Base-by-base conservation (phyloP, 2,329 filamentous ascomycete species). In the Aspergillus niger region DNA sequence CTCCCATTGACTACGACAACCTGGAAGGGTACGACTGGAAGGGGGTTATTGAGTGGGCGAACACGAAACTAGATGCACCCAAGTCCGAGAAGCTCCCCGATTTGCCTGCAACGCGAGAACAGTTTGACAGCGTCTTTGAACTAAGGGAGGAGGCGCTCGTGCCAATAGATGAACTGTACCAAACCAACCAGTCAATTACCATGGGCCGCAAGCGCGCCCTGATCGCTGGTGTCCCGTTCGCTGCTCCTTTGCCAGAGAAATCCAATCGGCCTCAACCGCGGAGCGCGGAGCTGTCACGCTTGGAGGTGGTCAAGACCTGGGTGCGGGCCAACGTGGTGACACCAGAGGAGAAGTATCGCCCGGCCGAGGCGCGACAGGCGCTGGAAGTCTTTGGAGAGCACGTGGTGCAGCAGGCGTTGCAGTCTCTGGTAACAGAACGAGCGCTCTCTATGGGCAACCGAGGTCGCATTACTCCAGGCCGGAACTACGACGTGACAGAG, bases 321-420 rank as follows among this genome's bases (percentile, higher is more conserved):
- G 74, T 81, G 49, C 77, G 81, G 11, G 78, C 81, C 20, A 82
- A 81, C 43, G 68, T 81, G 28, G 68, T 81, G 36, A 80, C 80
- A 0, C 71, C 76, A 1, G 75, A 80, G 50, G 72, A 77, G 20
- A 71, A 67, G 2, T 83, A 81, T 63, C 64, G 76, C 39, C 65
- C 77, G 0, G 59, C 58, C 3, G 69, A 76, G n/a, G 79, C 80
- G 58, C 60, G 69, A 20, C 38, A 74, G 65, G 67, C 72, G 58
- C 64, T 79, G 10, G 64, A 63, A 7, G 64, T 59, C 3, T 70
- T 79, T 50, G 69, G 72, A 11, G 73, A 77, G 20, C 57, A 60
- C 0, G 66, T 78, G 2, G 68, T 82, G 39, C 67, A 72, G n/a
- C 67, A 70, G 8, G 79, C 79, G 1, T 66, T 80, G 3, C 75